A percentile compares a stretch with the other conserved stretches of the same genome.
phyloP scores from a whole-genome alignment of 2,329 filamentous ascomycete species.

The Penicillium sp. region DNA sequence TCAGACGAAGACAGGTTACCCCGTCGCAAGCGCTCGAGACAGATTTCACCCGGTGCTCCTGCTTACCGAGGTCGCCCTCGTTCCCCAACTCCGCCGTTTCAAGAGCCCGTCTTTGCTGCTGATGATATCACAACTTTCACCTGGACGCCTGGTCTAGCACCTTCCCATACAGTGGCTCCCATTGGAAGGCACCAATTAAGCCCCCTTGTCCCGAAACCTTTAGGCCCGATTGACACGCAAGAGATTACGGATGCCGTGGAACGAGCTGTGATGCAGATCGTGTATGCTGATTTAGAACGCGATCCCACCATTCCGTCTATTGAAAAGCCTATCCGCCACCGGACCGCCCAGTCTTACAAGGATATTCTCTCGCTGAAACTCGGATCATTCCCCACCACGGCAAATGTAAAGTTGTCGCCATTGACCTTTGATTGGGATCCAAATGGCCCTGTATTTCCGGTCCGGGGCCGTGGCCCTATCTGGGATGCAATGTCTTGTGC shows the following conservation, averaged over 20 bases:
- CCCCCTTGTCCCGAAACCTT: neutral
- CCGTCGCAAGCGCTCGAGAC: neutral
- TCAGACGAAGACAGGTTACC: neutral
- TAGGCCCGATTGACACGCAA: neutral
- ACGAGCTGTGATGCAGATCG: slow-evolving; percentile 26
- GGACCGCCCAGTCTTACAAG: slow-evolving; percentile 12
- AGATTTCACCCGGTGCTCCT: slow-evolving; percentile 7
- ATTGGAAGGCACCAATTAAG: neutral
- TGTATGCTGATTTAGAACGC: slow-evolving; percentile 34
- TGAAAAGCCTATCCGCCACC: slow-evolving; percentile 5
- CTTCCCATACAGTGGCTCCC: neutral
- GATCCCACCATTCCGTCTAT: slow-evolving; percentile 23
- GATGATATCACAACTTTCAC: neutral
- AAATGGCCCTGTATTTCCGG: slow-evolving; percentile 22
- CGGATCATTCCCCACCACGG: slow-evolving; percentile 14
- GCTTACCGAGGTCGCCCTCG: neutral
- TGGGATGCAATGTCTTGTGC: slow-evolving; percentile 24
- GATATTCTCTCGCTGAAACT: slow-evolving; percentile 24
- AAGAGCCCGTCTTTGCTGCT: slow-evolving; percentile 5
- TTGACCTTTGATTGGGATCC: slow-evolving; percentile 18
- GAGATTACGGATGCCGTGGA: slow-evolving; percentile 25
- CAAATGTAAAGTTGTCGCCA: slow-evolving; percentile 19
- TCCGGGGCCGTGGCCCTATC: slow-evolving; percentile 36
- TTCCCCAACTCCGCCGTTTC: neutral
- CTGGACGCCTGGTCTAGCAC: neutral